A percentile compares a stretch with the other conserved stretches of the same genome.
These are phyloP conservation scores for Purpureocillium lavendulum DNA, from an alignment of 2,329 filamentous ascomycete genomes.

Conservation along the genomic window DNA sequence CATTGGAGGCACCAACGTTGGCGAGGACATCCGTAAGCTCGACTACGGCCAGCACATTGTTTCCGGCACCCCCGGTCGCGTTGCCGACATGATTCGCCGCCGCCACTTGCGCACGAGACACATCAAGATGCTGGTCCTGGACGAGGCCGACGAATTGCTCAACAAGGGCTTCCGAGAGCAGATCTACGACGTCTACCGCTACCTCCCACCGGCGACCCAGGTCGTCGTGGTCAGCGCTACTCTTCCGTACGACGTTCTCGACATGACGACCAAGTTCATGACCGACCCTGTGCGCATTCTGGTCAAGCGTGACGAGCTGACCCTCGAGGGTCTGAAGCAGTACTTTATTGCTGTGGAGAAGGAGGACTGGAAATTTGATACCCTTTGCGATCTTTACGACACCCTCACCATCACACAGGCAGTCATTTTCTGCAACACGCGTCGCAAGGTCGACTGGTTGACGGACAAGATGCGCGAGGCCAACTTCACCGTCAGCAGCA, in stretches of 20 bases:
- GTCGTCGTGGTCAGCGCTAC: constrained; percentile 98
- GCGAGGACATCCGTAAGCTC: constrained; percentile 94
- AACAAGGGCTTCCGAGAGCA: constrained; percentile 96
- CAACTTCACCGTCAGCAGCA: constrained; percentile 96
- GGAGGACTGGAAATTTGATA: constrained; percentile 99
- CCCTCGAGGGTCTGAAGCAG: constrained; percentile 93
- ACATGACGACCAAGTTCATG: constrained; percentile 99
- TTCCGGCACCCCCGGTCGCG: constrained; percentile 92
- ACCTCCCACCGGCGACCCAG: constrained; percentile 91
- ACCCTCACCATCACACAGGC: constrained; percentile 97
- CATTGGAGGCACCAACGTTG: constrained; percentile 95
- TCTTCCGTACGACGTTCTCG: constrained; percentile 92
- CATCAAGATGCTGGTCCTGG: constrained; percentile 57
- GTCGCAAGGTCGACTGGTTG: constrained; percentile 97
- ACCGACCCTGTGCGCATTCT: constrained; percentile 93
- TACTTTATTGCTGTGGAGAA: constrained; percentile 99
- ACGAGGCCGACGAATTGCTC: constrained; percentile 57
- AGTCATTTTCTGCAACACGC: constrained; percentile 99
- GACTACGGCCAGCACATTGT: constrained; percentile 98
- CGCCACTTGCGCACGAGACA: constrained; percentile 49
- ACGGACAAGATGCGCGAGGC: constrained; percentile 99
- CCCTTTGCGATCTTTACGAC: constrained; percentile 96
- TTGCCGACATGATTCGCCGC: constrained; percentile 58
- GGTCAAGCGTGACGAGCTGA: constrained; percentile 98
- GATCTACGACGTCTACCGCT: constrained; percentile 98